These are phyloP conservation scores for Epicoccum nigrum DNA, from an alignment of 2,329 filamentous ascomycete genomes.

Conservation along the genomic window DNA sequence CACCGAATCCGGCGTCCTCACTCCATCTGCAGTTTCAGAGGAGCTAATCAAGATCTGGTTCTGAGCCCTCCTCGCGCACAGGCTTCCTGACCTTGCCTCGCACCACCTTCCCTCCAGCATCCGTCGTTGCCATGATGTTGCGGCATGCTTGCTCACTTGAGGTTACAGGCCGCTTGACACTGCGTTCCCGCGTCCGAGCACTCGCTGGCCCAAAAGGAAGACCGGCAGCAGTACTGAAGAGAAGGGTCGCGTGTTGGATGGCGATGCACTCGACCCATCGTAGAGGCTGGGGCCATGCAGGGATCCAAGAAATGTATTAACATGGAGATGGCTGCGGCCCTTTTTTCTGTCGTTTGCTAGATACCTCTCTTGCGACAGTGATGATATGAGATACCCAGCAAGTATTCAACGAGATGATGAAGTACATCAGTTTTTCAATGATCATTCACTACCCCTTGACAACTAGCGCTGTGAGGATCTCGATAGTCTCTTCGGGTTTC, in stretches of 20 bases:
- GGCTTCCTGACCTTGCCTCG: slow-evolving; percentile 14
- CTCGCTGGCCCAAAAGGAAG: slow-evolving; percentile 11
- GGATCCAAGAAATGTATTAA: neutral
- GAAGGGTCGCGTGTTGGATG: slow-evolving; percentile 15
- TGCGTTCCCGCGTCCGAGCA: slow-evolving; percentile 11
- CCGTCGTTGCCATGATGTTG: neutral
- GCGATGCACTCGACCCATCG: slow-evolving; percentile 10
- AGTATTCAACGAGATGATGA: too few species aligned
- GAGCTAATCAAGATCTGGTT: slow-evolving; percentile 70
- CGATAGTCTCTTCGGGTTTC: too few species aligned
- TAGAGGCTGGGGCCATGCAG: neutral
- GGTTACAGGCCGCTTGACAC: slow-evolving; percentile 18
- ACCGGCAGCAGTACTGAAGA: slow-evolving; percentile 22
- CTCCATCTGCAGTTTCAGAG: slow-evolving; percentile 72
- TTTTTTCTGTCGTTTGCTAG: too few species aligned
- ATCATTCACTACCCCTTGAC: too few species aligned
- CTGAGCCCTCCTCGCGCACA: slow-evolving; percentile 33
- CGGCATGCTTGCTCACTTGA: slow-evolving; percentile 16
- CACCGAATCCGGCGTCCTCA: slow-evolving; percentile 75
- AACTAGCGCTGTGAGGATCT: too few species aligned
- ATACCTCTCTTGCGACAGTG: too few species aligned
- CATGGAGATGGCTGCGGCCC: too few species aligned
- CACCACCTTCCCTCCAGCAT: neutral
- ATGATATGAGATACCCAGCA: too few species aligned
- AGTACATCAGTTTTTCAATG: too few species aligned